A percentile compares a stretch with the other conserved stretches of the same genome.
Evolutionary conservation across 768 basidiomycete species (phyloP).

Genomic region (Lactarius pseudohatsudake): DNA sequence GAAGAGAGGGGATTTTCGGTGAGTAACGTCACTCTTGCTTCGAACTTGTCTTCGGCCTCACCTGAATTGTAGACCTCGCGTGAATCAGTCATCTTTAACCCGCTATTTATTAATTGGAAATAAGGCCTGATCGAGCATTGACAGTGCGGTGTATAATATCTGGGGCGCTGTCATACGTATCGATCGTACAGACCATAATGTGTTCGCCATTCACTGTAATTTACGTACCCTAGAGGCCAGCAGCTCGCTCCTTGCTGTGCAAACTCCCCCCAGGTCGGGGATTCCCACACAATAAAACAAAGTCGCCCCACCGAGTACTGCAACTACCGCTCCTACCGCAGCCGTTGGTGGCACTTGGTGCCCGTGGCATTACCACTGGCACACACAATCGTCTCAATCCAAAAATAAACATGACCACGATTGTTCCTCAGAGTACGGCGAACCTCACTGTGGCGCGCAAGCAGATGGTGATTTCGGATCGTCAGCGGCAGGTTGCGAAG

Average conservation of each 20-base stretch:
- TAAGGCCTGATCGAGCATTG: background rate
- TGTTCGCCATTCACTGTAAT: background rate
- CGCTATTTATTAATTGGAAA: background rate
- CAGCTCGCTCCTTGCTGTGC: background rate
- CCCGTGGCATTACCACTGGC: too few relatives aligned
- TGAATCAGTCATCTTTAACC: background rate
- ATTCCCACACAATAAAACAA: background rate
- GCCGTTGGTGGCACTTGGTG: background rate
- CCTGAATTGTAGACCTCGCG: background rate
- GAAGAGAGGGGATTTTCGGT: background rate
- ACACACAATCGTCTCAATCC: background rate
- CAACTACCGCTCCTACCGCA: background rate
- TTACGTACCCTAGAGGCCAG: background rate
- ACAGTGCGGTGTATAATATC: background rate
- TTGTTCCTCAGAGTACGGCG: too few relatives aligned
- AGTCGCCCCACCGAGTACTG: background rate
- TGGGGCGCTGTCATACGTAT: background rate
- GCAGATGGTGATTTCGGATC: too few relatives aligned
- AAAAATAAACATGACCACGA: too few relatives aligned
- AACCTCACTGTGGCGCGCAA: too few relatives aligned
- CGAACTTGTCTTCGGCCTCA: background rate
- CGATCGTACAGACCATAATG: background rate
- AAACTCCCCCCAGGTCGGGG: background rate
- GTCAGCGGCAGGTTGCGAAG: too few relatives aligned
- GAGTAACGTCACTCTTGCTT: background rate